Evolutionary conservation across 2,329 filamentous ascomycete genomes (phyloP).

Genomic region (Botryosphaeria dothidea): DNA sequence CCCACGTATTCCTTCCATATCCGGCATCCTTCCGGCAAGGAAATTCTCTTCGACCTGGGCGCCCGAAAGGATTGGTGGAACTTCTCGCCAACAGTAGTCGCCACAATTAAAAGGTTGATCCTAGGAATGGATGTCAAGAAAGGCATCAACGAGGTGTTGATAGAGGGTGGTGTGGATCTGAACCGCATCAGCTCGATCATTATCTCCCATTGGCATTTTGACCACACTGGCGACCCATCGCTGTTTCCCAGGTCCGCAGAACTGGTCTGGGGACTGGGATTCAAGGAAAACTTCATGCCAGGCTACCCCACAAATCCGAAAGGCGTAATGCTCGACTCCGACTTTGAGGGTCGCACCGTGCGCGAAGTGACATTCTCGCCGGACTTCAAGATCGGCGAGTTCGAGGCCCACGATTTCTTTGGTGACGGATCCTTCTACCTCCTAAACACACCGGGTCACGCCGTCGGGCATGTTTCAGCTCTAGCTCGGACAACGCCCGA

Average conservation of each 20-base stretch:
- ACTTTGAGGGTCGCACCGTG: constrained; percentile 20
- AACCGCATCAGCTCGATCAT: constrained; percentile 25
- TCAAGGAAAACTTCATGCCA: constrained; percentile 46
- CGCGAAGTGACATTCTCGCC: constrained; percentile 18
- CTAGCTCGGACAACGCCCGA: constrained; percentile 45
- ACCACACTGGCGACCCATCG: constrained; percentile 53
- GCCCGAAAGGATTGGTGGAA: constrained; percentile 49
- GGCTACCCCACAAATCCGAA: constrained; percentile 41
- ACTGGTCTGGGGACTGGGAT: constrained; percentile 54
- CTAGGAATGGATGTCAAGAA: constrained; percentile 33
- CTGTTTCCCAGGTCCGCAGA: constrained; percentile 47
- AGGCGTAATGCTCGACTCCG: constrained; percentile 19
- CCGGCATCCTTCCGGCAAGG: constrained; percentile 45
- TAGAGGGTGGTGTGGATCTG: constrained; percentile 19
- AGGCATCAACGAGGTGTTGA: constrained; percentile 39
- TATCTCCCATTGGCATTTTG: constrained; percentile 38
- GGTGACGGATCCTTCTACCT: constrained; percentile 59
- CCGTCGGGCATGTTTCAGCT: constrained; percentile 51
- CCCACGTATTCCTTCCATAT: constrained; percentile 52
- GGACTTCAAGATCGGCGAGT: constrained; percentile 43
- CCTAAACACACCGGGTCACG: constrained; percentile 55
- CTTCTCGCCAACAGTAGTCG: constrained; percentile 22
- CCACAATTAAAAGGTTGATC: background rate
- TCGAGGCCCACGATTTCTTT: constrained; percentile 56
- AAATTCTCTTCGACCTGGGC: constrained; percentile 50